Base-by-base conservation (phyloP, 2,329 filamentous ascomycete genomes). In the Coniella vitis region DNA sequence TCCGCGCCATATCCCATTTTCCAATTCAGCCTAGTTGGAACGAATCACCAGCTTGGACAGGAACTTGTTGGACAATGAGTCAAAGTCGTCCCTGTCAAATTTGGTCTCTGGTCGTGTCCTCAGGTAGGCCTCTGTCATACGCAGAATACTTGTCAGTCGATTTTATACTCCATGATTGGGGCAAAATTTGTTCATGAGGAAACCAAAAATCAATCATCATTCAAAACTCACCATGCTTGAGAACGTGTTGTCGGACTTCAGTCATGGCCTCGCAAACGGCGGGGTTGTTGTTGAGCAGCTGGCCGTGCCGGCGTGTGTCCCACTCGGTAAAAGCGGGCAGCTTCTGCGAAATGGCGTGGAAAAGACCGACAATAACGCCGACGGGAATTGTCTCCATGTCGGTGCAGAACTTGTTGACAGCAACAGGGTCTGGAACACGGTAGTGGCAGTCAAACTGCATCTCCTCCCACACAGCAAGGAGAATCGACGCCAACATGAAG, bases 401-500 rank as follows among this genome's bases (percentile, higher is more conserved):
- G 51, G 75, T 81, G 74, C 90, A 96, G 76, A 97, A 97, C 72
- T 95, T 95, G 63, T 91, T 83, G 54, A 95, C 90, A 4, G 86
- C 86, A 43, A 79, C 76, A 47, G 86, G 78, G 65, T 96, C 90
- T 4, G 87, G 89, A 3, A 94, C 84, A 45, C 91, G 86, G 76
- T 95, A 97, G 71, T 95, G 88, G 76, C 87, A 94, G 71, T 97
- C 91, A 63, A 96, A 97, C 67, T 97, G 90, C 83, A 97, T 96
- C 76, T 95, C 86, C 67, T 97, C 91, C 91, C 91, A 97, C 17
- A 97, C 89, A 10, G 88, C 88, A 41, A 97, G 77, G 31, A 97
- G 80, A 55, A 97, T 93, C 4, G 88, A 90, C 9, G 90, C 91
- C 48, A 96, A 77, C 80, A 97, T 94, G 77, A 96, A 97, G 65